Percentiles rank a stretch among this genome's conserved stretches.
phyloP scores from a whole-genome alignment of 768 basidiomycete genomes.

The Trametopsis cervina region DNA sequence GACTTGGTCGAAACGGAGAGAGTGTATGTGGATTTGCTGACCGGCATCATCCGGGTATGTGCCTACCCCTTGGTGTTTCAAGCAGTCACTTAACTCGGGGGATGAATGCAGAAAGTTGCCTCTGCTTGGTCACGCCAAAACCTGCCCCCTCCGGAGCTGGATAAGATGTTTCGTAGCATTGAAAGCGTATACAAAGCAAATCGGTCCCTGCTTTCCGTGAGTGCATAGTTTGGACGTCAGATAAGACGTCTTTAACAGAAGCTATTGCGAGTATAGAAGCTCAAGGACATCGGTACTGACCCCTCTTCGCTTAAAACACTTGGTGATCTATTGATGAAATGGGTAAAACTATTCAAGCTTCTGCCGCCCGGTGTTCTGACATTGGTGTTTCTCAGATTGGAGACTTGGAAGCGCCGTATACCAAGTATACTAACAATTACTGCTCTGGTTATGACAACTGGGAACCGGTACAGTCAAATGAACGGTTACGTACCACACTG shows the following conservation, averaged over 20 bases:
- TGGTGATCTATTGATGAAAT: slow-evolving; percentile 93
- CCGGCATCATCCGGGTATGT: slow-evolving; percentile 85
- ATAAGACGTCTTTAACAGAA: too few relatives aligned
- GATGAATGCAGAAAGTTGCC: slow-evolving; percentile 70
- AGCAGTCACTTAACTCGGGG: slow-evolving; percentile 57
- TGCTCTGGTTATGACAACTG: slow-evolving; percentile 76
- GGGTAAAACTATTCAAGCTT: slow-evolving; percentile 51
- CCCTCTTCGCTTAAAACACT: slow-evolving; percentile 91
- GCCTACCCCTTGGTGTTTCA: neutral
- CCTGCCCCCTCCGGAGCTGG: slow-evolving; percentile 87
- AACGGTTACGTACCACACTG: slow-evolving; percentile 62
- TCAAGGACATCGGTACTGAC: slow-evolving; percentile 85
- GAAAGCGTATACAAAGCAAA: slow-evolving; percentile 93
- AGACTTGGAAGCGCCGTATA: slow-evolving; percentile 84
- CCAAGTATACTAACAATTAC: slow-evolving; percentile 68
- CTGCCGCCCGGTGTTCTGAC: neutral
- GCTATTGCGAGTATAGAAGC: slow-evolving; percentile 48
- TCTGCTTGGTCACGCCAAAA: slow-evolving; percentile 97
- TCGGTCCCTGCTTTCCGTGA: slow-evolving; percentile 67
- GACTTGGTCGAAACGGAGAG: slow-evolving; percentile 96
- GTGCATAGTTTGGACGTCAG: slow-evolving; percentile 18
- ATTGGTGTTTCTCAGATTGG: slow-evolving; percentile 67
- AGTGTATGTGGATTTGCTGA: slow-evolving; percentile 83
- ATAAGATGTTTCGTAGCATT: slow-evolving; percentile 90
- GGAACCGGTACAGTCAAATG: slow-evolving; percentile 73